A percentile compares a stretch with the other conserved stretches of the same genome.
Evolutionary conservation across 176 grass and related monocot genomes (phyloP).

Genomic region (Ananas comosus): DNA sequence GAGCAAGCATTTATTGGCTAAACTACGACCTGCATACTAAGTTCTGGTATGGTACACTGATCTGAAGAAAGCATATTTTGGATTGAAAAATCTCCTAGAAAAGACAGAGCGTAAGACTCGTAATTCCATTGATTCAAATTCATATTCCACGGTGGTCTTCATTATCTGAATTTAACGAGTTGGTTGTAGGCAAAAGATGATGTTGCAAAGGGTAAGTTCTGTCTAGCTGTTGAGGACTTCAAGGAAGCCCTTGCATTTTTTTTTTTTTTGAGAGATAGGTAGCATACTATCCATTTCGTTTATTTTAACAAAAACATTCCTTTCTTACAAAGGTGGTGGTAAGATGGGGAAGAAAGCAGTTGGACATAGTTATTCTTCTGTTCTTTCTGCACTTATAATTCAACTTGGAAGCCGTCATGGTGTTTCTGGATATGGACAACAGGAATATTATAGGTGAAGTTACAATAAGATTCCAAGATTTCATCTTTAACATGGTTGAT

Average conservation of each 20-base stretch:
- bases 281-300: too few species aligned
- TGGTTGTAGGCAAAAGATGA: slow-evolving; percentile 78
- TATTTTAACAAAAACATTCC: too few species aligned
- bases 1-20: too few species aligned
- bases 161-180: slow-evolving; percentile 12
- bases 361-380: slow-evolving; percentile 82
- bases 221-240: slow-evolving; percentile 76
- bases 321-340: slow-evolving; percentile 62
- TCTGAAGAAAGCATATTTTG: slow-evolving; percentile 96
- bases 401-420: slow-evolving; percentile 89
- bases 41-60: slow-evolving; percentile 14
- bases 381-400: slow-evolving; percentile 77
- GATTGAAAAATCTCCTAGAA: slow-evolving; percentile 91
- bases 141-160: neutral
- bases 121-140: neutral
- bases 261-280: too few species aligned
- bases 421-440: slow-evolving; percentile 50
- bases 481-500: slow-evolving; percentile 5
- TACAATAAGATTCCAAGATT: neutral
- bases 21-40: too few species aligned
- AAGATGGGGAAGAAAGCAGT: slow-evolving; percentile 89
- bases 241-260: slow-evolving; percentile 83
- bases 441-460: slow-evolving; percentile 58
- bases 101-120: slow-evolving; percentile 69
- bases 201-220: slow-evolving; percentile 76